Percentiles rank a stretch among this genome's conserved stretches.
These are phyloP conservation scores for Globisporangium uncinulatum DNA, from an alignment of 352 stramenopile genomes.

Conservation along the genomic window DNA sequence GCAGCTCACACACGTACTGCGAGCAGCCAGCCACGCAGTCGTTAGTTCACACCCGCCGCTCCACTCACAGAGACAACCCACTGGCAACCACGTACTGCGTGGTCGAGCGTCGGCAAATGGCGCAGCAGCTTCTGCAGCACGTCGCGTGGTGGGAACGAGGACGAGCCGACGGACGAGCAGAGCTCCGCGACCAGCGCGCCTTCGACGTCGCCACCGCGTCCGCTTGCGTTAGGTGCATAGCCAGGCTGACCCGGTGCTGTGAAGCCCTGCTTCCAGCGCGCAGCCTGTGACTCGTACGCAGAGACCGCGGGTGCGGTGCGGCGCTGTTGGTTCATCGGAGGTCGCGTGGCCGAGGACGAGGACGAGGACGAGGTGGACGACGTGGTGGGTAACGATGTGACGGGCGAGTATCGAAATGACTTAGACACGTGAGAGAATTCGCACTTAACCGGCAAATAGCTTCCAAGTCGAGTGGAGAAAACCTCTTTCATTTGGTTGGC, in stretches of 20 bases:
- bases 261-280: slow-evolving; percentile 75
- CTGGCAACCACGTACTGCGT: slow-evolving; percentile 27
- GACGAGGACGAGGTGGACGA: background rate
- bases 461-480: no score
- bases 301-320: slow-evolving; percentile 27
- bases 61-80: background rate
- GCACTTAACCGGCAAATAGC: no score
- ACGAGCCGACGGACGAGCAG: slow-evolving; percentile 72
- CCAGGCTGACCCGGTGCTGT: slow-evolving; percentile 1
- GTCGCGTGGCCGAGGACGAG: background rate
- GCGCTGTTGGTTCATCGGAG: slow-evolving; percentile 16
- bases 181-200: slow-evolving; percentile 68
- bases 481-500: background rate
- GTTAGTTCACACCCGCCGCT: no score
- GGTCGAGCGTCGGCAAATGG: slow-evolving; percentile 66
- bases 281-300: slow-evolving; percentile 69
- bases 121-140: slow-evolving; percentile 73
- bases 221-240: slow-evolving; percentile 1
- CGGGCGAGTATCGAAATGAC: background rate
- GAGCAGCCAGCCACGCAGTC: no score
- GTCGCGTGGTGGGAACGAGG: slow-evolving; percentile 74
- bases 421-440: background rate
- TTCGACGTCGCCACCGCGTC: slow-evolving; percentile 40
- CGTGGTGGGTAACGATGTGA: background rate
- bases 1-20: slow-evolving; percentile 77